Base-by-base conservation (phyloP, 345 rosid genomes). In the sweet orange (Citrus sinensis) region DNA sequence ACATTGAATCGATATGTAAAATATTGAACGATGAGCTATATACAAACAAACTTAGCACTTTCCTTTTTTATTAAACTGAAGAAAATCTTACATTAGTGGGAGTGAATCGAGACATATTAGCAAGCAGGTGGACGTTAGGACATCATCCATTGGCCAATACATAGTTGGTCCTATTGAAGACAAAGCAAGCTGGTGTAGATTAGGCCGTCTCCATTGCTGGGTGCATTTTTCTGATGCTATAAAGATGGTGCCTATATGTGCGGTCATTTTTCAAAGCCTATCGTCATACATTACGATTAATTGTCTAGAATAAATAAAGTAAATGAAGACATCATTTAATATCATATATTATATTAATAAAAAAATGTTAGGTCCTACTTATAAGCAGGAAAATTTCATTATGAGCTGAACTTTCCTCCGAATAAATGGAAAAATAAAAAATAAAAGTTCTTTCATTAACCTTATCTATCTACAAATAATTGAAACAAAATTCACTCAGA, bases 101-200 rank as follows among this genome's bases (percentile, higher is more conserved):
- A 81, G 78, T 80, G 80, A 80, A 79, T 80, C 73, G 27, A 60
- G 71, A 58, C 27, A 66, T 74, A 66, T 74, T 60, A 81, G 75
- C 71, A 72, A 85, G 73, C 82, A 76, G 82, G 83, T 87, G 81
- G 87, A 71, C 62, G 76, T 85, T 84, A 85, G 82, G 85, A 69
- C 17, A 46, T 46, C 66, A 78, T 85, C 84, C 83, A 80, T 85
- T 84, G 89, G 90, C 86, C 86, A 87, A 79, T 74, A 63, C 20
- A 42, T 46, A 81, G 76, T 56, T 76, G 65, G 79, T 42, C 76
- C 9, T 76, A 73, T 71, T 62, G 39, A 39, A 39, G 63, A 64
- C n/a, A 67, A 79, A n/a, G 6, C n/a, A 67, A 46, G 39, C 6
- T 17, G 82, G 77, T 79, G 80, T 76, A 51, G 76, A 77, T 63